Evolutionary conservation across 176 grass and related monocot species (phyloP), one percentile per base, ranked within the genome.

Genomic region (Rhipidocladum racemiflorum): DNA sequence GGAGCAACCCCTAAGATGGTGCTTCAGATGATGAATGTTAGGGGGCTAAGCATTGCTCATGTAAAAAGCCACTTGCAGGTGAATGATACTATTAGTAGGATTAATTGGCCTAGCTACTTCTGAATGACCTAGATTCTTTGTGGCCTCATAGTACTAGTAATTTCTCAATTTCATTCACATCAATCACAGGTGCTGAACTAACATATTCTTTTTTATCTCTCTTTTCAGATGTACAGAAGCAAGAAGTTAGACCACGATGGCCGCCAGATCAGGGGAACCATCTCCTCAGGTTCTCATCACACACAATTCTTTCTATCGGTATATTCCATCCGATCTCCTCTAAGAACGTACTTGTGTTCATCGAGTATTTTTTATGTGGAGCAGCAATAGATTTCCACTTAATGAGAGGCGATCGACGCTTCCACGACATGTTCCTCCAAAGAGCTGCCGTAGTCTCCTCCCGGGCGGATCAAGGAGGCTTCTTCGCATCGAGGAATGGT

Each of bases 11-110:
- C 95, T 87, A 97, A 97, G 78, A 65, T 97, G 44, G 92, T 97
- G 66, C 95, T 94, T 91, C 92, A 97, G 90, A 94, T 97, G 92
- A 97, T 97, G 95, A 97, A 97, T 79, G 95, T 94, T 74, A 91
- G 92, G 78, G 95, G 95, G 12, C 88, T 97, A 53, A 97, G 86
- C 74, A 97, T 97, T 83, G 95, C 92, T 82, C 95, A 97, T 94
- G 95, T 97, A 24, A 97, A 97, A 89, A 97, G 95, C 79, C 95
- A 98, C 27, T 78, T 98, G 71, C 96, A 98, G 96, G 96, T 98
- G 86, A 85, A 77, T 61, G 9, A 83, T 61, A 38, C 44, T 51
- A 1, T 23, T 7, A 75, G 4, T 65, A 55, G 10, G 29, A 51
- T 71, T 62, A 16, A 29, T 50, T 24, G 61, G 28, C 61, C 7